Evolutionary conservation across 2,329 filamentous ascomycete species (phyloP).

Genomic region (Aspergillus thermomutatus): DNA sequence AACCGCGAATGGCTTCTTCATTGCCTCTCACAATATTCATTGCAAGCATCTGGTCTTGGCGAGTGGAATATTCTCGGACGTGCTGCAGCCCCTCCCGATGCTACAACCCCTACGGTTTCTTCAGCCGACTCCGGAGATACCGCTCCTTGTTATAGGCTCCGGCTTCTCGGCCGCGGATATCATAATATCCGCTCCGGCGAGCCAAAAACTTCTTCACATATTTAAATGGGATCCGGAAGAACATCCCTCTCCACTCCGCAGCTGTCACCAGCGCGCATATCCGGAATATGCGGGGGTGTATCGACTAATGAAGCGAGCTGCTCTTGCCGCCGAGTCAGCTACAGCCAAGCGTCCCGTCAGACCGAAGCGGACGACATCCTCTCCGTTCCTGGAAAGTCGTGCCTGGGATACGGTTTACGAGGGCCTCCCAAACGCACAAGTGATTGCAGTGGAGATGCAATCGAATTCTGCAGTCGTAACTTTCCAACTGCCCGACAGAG

Average conservation of each 20-base stretch:
- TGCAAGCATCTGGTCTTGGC: slow-evolving; percentile 58
- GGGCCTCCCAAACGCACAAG: slow-evolving; percentile 53
- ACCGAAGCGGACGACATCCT: slow-evolving; percentile 36
- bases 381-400: slow-evolving; percentile 46
- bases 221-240: slow-evolving; percentile 58
- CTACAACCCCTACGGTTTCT: slow-evolving; percentile 45
- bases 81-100: slow-evolving; percentile 50
- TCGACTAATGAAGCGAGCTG: slow-evolving; percentile 56
- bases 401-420: slow-evolving; percentile 53
- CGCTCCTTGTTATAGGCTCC: slow-evolving; percentile 57
- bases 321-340: slow-evolving; percentile 19
- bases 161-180: slow-evolving; percentile 62
- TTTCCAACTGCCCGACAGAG: slow-evolving; percentile 44
- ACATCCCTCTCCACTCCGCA: slow-evolving; percentile 54
- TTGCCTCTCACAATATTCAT: slow-evolving; percentile 50
- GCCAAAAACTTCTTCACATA: slow-evolving; percentile 56
- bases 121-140: slow-evolving; percentile 25
- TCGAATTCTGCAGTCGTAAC: slow-evolving; percentile 37
- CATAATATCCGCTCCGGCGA: slow-evolving; percentile 52
- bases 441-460: slow-evolving; percentile 38
- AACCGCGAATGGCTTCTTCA: slow-evolving; percentile 46
- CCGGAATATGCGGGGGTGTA: slow-evolving; percentile 61
- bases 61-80: slow-evolving; percentile 57
- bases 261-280: slow-evolving; percentile 60
- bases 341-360: slow-evolving; percentile 22